A percentile compares a stretch with the other conserved stretches of the same genome.
Conservation (phyloP, 2,329 filamentous ascomycete genomes). For the Colletotrichum camelliae region DNA sequence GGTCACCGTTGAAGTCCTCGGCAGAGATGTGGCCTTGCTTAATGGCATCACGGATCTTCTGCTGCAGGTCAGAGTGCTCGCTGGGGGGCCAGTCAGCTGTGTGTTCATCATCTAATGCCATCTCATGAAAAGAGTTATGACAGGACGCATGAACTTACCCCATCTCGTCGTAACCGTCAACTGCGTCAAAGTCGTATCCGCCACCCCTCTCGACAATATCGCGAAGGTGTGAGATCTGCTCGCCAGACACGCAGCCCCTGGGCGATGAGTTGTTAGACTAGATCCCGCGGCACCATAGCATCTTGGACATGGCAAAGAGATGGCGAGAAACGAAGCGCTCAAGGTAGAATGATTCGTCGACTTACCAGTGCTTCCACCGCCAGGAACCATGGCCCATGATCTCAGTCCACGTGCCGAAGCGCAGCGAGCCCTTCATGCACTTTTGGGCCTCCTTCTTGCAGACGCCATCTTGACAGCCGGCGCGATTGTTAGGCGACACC, state of each 20-base stretch:
- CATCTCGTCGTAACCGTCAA: conserved; percentile 86
- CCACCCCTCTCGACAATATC: conserved; percentile 56
- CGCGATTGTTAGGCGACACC: conserved; percentile 71
- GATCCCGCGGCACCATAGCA: not conserved
- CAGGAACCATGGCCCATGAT: conserved; percentile 68
- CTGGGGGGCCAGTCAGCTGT: conserved; percentile 29
- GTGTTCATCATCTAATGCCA: not conserved
- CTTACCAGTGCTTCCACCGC: conserved; percentile 88
- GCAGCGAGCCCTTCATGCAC: conserved; percentile 79
- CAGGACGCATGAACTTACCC: conserved; percentile 31
- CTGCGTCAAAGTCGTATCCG: conserved; percentile 63
- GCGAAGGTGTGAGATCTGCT: conserved; percentile 70
- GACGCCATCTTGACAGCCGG: conserved; percentile 73
- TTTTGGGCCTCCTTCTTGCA: conserved; percentile 77
- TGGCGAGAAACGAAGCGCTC: not conserved
- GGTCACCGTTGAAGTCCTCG: conserved; percentile 86
- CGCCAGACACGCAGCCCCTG: conserved; percentile 89
- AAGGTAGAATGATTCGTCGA: not conserved
- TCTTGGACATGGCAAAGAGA: not conserved
- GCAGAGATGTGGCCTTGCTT: conserved; percentile 81
- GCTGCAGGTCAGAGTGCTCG: conserved; percentile 65
- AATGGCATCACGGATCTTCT: conserved; percentile 76
- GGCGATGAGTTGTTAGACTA: not conserved
- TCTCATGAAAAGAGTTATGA: not conserved
- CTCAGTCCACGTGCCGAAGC: conserved; percentile 76